Evolutionary conservation across 2,329 filamentous ascomycete species (phyloP), one percentile per base, ranked within the genome.

Genomic region (Curvularia sp.): DNA sequence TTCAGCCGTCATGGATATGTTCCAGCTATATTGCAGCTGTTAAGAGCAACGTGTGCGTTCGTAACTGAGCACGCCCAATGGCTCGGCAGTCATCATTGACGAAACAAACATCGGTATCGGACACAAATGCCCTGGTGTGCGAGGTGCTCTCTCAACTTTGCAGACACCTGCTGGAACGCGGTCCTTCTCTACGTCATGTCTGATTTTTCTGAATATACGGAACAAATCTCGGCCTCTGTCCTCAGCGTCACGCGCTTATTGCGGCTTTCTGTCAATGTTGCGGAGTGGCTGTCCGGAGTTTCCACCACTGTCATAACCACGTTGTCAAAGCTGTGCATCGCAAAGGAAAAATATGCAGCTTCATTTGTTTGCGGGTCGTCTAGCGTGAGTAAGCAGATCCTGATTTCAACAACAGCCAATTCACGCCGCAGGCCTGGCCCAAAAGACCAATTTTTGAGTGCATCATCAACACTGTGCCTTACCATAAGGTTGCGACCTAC

Each of bases 21-120:
- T 54, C 55, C 55, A 57, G 45, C 42, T 52, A 57, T 57, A 57
- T 47, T 57, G 39, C 43, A 30, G 15, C 51, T 55, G 55, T 39
- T 41, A 53, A 39, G 51, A 39, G 30, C 21, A 25, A 48, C 51
- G 51, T 34, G 42, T 53, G 41, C 15, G n/a, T 32, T 39, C 39
- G 39, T 34, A 28, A 45, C 49, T 21, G 28, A 52, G n/a, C 49
- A 45, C 21, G 39, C 41, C 49, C 34, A 15, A 36, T 32, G 21
- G 21, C 39, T 45, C 41, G 49, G 49, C 50, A 36, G 21, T 23
- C 36, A 32, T 18, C 50, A 54, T 43, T 10, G 42, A 38, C 55
- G 19, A 54, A 54, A 54, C 55, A 57, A 51, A 41, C 43, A 54
- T 36, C 27, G 15, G 21, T 12, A 48, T n/a, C 7, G 18, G 25